Evolutionary conservation across 129 eudicot genomes (phyloP).

Genomic region (Flaveria trinervia): DNA sequence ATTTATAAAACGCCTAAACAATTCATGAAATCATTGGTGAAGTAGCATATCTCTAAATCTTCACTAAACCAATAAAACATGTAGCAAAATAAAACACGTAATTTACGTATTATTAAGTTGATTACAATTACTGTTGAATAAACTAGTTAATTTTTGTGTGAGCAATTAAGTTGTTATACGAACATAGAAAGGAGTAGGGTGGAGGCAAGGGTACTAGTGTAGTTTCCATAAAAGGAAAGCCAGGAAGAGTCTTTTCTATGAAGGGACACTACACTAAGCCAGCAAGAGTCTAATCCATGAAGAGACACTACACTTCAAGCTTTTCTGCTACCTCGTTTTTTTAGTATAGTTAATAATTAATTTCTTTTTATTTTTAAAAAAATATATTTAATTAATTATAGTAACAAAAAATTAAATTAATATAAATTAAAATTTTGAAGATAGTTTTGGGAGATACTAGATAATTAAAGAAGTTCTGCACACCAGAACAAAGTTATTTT

Average conservation of each 20-base stretch:
- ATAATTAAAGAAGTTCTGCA: no score
- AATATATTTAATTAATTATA: neutral
- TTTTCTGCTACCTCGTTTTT: conserved; percentile 4
- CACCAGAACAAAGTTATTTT: no score
- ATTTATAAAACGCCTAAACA: no score
- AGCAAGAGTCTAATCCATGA: conserved; percentile 31
- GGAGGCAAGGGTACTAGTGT: conserved; percentile 2
- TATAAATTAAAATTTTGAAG: no score
- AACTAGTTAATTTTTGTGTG: conserved; percentile 12
- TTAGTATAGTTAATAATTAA: neutral
- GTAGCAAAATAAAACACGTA: neutral
- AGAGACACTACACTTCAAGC: conserved; percentile 21
- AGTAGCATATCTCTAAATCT: neutral
- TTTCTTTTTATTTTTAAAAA: neutral
- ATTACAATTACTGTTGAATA: neutral
- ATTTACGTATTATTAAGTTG: neutral
- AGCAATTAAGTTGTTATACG: conserved; percentile 27
- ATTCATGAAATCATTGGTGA: no score
- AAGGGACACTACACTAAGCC: conserved; percentile 26
- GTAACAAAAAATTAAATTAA: no score
- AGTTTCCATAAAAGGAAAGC: conserved; percentile 27
- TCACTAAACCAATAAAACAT: neutral
- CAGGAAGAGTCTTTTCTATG: conserved; percentile 33
- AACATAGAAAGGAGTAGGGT: conserved; percentile 23
- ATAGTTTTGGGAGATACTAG: no score